phyloP scores from a whole-genome alignment of 192 early-diverging fungal species.

The Coemansia sp. region DNA sequence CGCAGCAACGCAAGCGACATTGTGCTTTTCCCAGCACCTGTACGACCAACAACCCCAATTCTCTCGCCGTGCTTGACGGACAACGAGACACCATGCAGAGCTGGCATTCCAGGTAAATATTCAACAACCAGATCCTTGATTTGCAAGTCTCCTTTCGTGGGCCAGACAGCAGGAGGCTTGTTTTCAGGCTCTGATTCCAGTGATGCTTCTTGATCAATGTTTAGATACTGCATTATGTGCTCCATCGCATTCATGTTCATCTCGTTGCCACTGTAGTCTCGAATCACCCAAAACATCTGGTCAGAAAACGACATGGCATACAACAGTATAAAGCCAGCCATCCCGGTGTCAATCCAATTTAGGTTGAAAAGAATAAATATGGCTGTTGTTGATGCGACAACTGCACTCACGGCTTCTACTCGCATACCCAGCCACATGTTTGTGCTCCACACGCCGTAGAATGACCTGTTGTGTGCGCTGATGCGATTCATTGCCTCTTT shows the following conservation, averaged over 20 bases:
- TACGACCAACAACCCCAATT: conserved; percentile 90
- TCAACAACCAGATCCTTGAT: conserved; percentile 69
- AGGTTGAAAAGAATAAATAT: conserved; percentile 62
- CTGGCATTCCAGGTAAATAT: conserved; percentile 76
- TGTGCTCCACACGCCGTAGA: conserved; percentile 80
- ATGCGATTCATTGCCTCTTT: conserved; percentile 29
- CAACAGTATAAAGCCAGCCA: conserved; percentile 82
- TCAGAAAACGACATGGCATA: conserved; percentile 85
- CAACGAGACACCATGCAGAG: conserved; percentile 78
- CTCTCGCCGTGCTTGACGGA: conserved; percentile 69
- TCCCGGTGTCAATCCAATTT: conserved; percentile 71
- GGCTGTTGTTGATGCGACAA: conserved; percentile 71
- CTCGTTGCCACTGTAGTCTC: conserved; percentile 78
- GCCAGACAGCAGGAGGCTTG: conserved; percentile 63
- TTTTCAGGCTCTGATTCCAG: conserved; percentile 27
- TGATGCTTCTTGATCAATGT: conserved; percentile 75
- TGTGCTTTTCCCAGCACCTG: conserved; percentile 67
- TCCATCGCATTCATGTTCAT: conserved; percentile 87
- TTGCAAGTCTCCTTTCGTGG: conserved; percentile 66
- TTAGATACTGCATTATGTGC: conserved; percentile 81
- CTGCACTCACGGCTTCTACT: conserved; percentile 72
- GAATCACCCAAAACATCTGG: conserved; percentile 77
- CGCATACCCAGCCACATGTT: conserved; percentile 90
- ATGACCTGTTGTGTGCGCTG: conserved; percentile 82
- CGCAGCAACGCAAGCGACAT: conserved; percentile 64